Evolutionary conservation across 2,329 filamentous ascomycete species (phyloP), one percentile per base, ranked within the genome.

Genomic region (Proliferodiscus dingleyae): DNA sequence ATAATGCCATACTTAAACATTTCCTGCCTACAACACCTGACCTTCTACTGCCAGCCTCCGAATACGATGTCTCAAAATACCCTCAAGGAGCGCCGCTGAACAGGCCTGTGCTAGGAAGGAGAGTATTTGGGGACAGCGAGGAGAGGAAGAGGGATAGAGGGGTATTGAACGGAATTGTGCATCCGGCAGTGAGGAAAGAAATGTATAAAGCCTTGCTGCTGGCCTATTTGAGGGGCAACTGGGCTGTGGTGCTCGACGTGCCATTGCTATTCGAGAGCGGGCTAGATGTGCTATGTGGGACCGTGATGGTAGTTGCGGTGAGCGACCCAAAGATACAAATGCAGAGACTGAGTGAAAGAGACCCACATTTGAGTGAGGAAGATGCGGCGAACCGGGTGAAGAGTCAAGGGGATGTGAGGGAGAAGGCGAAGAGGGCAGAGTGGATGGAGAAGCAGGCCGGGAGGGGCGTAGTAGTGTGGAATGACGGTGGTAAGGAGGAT

Each of bases 171-270:
- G 73, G 78, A 39, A 97, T 98, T 55, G 87, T 97, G 41, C 93
- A 98, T 64, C 93, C 93, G 0, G 89, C 88, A 0, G 90, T 98
- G 33, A 77, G 90, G 32, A 75, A 71, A 61, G 89, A 87, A 64
- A 91, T 96, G 76, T 88, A 89, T 66, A 80, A 75, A 58, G 73
- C 77, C 38, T 77, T 97, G 46, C 61, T 89, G n/a, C 71, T 73
- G 50, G 80, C 79, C 56, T 96, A 95, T 61, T 45, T 93, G 11
- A 68, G 68, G 1, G 91, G 93, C 0, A 65, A 81, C 62, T 93
- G 91, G 89, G 90, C 89, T 0, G 89, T 95, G 3, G 85, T 98
- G 28, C 74, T 97, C 13, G 93, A 98, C 63, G 83, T 98, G 7
- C 93, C 93, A 41, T 71, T 98, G 43, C 74, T 98, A 33, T 96